Evolutionary conservation across 495 filamentous ascomycete species (phyloP), one percentile per base, ranked within the genome.

Genomic region (Sphaerosporella brunnea): DNA sequence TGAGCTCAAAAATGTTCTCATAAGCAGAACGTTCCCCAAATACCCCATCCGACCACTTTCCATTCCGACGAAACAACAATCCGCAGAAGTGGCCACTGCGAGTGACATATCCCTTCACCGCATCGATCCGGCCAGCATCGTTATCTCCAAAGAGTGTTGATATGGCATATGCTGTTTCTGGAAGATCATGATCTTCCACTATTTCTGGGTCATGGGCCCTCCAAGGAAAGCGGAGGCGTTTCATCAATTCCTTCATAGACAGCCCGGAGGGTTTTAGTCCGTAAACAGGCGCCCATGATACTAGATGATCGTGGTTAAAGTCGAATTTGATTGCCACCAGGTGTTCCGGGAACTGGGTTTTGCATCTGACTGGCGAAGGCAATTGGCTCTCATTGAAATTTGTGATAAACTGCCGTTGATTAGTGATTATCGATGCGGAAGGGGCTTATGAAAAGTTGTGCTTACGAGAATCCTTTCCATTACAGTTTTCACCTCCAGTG

Each of bases 211-310:
- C 35, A 32, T 8, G 20, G 9, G 15, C 30, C 51, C 30, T 37
- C 56, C 56, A 59, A 9, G 56, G 56, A 30, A 48, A 39, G 5
- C 45, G 30, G 7, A 37, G 10, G 19, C 21, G 32, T n/a, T 20
- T 20, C 10, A 16, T 38, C 26, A 46, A 28, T 10, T 46, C 30
- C 10, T 26, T 13, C n/a, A 10, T 13, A 40, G 28, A 32, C 28
- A 32, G 28, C 5, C 8, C 36, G 36, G n/a, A n/a, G n/a, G n/a
- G 43, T 30, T 46, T 5, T 35, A 15, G 16, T 37, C 38, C 53
- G 25, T 54, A 59, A 11, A 59, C 54, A 8, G 55, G 55, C 20
- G 55, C 55, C 54, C 54, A 59, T 13, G 55, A 58, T 21, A 59
- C 41, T 19, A 59, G 46, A 20, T 54, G 55, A 34, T 58, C 43